Evolutionary conservation across 805 yeast species (phyloP).

Genomic region (Suhomyces faveliae): DNA sequence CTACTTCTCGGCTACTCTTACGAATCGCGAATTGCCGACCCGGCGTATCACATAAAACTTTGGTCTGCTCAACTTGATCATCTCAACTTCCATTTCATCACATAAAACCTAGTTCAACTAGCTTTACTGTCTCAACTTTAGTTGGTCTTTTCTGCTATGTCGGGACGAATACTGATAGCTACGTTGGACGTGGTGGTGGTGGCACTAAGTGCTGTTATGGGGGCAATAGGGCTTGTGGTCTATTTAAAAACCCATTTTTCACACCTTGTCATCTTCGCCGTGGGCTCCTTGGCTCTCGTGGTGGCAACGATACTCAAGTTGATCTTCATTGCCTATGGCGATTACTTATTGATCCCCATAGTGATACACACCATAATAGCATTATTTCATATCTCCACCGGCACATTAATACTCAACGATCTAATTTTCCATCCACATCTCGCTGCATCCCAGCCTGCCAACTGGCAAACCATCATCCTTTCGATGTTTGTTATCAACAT

Average conservation of each 20-base stretch:
- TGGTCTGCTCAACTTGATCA: too few relatives aligned
- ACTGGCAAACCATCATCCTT: constrained; percentile 4
- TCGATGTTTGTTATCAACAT: constrained; percentile 7
- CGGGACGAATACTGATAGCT: background rate
- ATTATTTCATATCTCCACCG: constrained; percentile 5
- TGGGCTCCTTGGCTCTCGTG: background rate
- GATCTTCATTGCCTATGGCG: background rate
- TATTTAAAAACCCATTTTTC: constrained; percentile 1
- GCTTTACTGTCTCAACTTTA: too few relatives aligned
- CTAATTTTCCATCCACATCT: background rate
- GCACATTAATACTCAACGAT: constrained; percentile 5
- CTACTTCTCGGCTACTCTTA: too few relatives aligned
- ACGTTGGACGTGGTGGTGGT: background rate
- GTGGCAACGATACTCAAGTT: background rate
- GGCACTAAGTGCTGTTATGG: background rate
- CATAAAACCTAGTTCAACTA: too few relatives aligned
- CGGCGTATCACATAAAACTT: too few relatives aligned
- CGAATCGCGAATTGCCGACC: too few relatives aligned
- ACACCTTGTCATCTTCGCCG: constrained; percentile 1
- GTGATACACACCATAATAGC: constrained; percentile 1
- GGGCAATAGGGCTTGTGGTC: background rate
- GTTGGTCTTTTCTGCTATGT: background rate
- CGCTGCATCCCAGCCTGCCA: background rate
- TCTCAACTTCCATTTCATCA: too few relatives aligned
- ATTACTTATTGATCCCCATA: constrained; percentile 2